phyloP scores from a whole-genome alignment of 331 rosid genomes.

The Quercus tomentella region DNA sequence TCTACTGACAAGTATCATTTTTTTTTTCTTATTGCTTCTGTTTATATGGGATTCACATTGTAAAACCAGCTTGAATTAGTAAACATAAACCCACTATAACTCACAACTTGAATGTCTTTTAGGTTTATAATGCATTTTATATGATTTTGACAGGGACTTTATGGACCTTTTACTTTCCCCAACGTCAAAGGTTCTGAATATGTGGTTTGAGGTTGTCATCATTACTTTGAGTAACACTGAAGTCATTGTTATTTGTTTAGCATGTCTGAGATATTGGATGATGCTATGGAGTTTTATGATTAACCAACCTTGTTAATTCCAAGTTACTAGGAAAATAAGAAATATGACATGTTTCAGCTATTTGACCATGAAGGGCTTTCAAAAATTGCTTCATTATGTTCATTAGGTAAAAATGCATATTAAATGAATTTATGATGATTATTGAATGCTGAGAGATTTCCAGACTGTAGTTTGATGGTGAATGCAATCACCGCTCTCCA shows the following conservation, averaged over 20 bases:
- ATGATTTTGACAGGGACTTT: constrained; percentile 57
- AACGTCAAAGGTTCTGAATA: constrained; percentile 65
- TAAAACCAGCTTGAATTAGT: not conserved
- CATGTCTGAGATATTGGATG: not conserved
- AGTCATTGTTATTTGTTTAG: not conserved
- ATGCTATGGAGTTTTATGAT: not conserved
- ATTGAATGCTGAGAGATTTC: no score
- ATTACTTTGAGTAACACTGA: not conserved
- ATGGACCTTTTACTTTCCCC: constrained; percentile 71
- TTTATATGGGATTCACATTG: not conserved
- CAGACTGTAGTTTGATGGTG: no score
- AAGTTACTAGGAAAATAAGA: not conserved
- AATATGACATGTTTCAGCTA: not conserved
- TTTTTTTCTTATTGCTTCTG: not conserved
- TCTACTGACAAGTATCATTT: constrained; percentile 1
- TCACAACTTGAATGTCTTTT: not conserved
- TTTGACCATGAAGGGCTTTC: not conserved
- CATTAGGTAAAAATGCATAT: no score
- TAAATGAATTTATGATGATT: no score
- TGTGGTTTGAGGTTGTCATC: constrained; percentile 71
- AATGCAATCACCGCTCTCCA: no score
- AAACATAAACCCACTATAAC: not conserved
- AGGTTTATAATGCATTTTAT: not conserved
- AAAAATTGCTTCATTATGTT: no score
- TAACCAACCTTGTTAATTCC: not conserved